Conservation (phyloP, 1,284 basidiomycete genomes). For the Naganishia sp. region DNA sequence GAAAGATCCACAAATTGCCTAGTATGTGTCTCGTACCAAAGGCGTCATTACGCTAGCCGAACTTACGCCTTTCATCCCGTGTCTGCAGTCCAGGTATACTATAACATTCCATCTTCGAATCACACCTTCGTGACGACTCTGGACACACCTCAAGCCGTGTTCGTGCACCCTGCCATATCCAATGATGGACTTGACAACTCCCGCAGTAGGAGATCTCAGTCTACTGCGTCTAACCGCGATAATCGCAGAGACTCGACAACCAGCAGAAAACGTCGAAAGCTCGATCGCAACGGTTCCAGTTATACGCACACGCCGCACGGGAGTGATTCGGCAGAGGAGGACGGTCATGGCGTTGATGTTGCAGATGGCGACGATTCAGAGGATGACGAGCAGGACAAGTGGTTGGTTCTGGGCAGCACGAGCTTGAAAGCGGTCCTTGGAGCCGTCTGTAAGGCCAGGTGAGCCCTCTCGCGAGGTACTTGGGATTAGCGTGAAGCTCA, state of each 20-base stretch:
- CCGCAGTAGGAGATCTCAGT: background rate
- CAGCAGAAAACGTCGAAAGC: slow-evolving; percentile 19
- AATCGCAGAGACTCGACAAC: background rate
- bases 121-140: slow-evolving; percentile 27
- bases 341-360: background rate
- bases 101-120: slow-evolving; percentile 31
- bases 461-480: background rate
- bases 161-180: slow-evolving; percentile 27
- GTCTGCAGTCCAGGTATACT: slow-evolving; percentile 32
- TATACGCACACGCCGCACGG: background rate
- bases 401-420: slow-evolving; percentile 27
- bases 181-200: background rate
- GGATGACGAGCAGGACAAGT: slow-evolving; percentile 16
- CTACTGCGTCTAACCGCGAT: background rate
- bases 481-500: slow-evolving; percentile 3
- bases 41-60: no score
- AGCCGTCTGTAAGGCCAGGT: slow-evolving; percentile 32
- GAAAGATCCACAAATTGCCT: slow-evolving; percentile 34
- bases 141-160: slow-evolving; percentile 28
- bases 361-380: slow-evolving; percentile 24
- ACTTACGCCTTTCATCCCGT: background rate
- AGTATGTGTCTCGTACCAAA: slow-evolving; percentile 9
- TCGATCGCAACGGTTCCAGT: background rate
- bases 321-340: slow-evolving; percentile 10
- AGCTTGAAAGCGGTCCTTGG: slow-evolving; percentile 26